Evolutionary conservation across 441 rosid genomes (phyloP).

Genomic region (Lepidium campestre): DNA sequence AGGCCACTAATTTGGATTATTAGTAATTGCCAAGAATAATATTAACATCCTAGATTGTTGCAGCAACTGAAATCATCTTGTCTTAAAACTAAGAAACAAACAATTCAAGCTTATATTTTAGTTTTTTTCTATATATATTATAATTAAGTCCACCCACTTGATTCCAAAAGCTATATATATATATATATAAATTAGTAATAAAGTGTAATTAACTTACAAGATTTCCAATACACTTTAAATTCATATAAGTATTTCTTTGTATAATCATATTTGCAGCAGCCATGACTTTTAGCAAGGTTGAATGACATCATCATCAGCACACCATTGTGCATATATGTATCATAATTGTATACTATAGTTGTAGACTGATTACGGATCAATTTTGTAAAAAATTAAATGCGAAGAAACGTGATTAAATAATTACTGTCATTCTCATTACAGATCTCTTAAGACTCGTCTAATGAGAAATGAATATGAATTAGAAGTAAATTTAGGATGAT

Average conservation of each 20-base stretch:
- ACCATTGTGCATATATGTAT: not conserved
- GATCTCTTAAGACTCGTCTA: not conserved
- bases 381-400: not conserved
- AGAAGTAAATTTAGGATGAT: not conserved
- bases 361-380: not conserved
- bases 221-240: conserved; percentile 4
- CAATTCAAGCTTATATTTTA: not conserved
- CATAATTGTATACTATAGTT: no score
- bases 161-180: conserved; percentile 10
- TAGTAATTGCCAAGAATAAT: not conserved
- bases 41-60: not conserved
- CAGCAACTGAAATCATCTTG: conserved; percentile 7
- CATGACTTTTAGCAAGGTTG: conserved; percentile 24
- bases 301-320: conserved; percentile 23
- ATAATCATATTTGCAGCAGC: conserved; percentile 1
- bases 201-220: conserved; percentile 15
- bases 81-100: conserved; percentile 4
- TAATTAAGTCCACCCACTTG: conserved; percentile 17
- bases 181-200: not conserved
- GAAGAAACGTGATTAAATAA: no score
- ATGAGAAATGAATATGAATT: not conserved
- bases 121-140: not conserved
- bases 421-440: no score
- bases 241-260: not conserved
- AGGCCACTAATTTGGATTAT: conserved; percentile 9